A percentile compares a stretch with the other conserved stretches of the same genome.
These are phyloP conservation scores for Colletotrichum cordylinicola DNA, from an alignment of 2,329 filamentous ascomycete genomes.

Conservation along the genomic window DNA sequence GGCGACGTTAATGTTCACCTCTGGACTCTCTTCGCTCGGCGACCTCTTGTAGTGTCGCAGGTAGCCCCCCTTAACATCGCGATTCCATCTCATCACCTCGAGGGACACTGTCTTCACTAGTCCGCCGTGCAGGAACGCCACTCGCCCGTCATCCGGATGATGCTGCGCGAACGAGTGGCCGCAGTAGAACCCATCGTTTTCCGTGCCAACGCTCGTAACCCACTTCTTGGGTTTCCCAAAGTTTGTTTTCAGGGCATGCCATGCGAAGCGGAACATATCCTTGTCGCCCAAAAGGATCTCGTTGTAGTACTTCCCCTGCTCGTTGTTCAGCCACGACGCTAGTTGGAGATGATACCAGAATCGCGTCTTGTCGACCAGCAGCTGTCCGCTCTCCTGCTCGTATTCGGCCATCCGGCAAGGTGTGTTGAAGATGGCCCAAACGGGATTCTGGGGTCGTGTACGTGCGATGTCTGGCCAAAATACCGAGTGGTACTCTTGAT, in stretches of 20 bases:
- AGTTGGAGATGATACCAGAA: constrained; percentile 18
- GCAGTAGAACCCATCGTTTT: constrained; percentile 12
- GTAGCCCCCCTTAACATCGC: constrained; percentile 4
- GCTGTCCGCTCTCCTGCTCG: constrained; percentile 9
- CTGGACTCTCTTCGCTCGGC: background rate
- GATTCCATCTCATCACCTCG: constrained; percentile 8
- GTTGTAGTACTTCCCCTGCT: constrained; percentile 8
- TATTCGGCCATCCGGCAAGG: constrained; percentile 12
- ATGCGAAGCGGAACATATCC: constrained; percentile 18
- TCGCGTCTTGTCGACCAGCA: constrained; percentile 3
- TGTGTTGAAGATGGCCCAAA: constrained; percentile 8
- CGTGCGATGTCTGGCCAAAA: constrained; percentile 14
- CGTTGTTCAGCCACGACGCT: constrained; percentile 12
- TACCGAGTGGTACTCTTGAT: background rate
- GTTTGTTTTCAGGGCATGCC: background rate
- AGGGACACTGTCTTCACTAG: constrained; percentile 5
- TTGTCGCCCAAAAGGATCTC: constrained; percentile 9
- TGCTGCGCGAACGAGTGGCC: constrained; percentile 13
- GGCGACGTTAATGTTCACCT: background rate
- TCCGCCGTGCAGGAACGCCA: constrained; percentile 7
- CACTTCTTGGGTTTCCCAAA: constrained; percentile 8
- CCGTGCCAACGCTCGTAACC: constrained; percentile 8
- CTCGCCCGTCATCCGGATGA: constrained; percentile 9
- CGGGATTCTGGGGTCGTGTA: background rate
- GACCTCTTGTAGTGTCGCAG: constrained; percentile 3